Evolutionary conservation across 2,329 filamentous ascomycete genomes (phyloP), one percentile per base, ranked within the genome.

Genomic region (Aureobasidium sp.): DNA sequence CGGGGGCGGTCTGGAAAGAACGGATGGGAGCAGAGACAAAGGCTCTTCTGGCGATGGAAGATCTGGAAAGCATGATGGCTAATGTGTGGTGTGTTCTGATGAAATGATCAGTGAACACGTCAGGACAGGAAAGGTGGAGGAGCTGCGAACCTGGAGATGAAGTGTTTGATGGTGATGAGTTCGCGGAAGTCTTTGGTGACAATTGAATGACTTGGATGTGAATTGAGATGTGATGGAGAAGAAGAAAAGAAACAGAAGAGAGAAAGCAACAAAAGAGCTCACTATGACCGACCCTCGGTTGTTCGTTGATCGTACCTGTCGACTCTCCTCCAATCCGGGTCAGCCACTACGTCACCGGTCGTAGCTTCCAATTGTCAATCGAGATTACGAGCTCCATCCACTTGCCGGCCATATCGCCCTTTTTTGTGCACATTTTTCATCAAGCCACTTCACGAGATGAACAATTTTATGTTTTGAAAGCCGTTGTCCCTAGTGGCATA

Each of bases 1-100:
- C 52, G n/a, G 72, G 68, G 63, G 71, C 73, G 42, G 74, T 75
- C 65, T 71, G 72, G 67, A 78, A 76, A 37, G 65, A 73, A 52
- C 70, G 67, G 53, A 52, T 53, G 42, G 57, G 68, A 60, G 66
- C 70, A 57, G 56, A 70, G 71, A 48, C 67, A 62, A 66, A 68
- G 67, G 66, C 69, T 44, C 66, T 64, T 58, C 65, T 71, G 60
- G 70, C 66, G 47, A 70, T 70, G 62, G 66, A 63, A 62, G 65
- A 63, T 62, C 52, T 55, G 52, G 61, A 62, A 29, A 58, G 34
- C 52, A 62, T 58, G 34, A 23, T 52, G 55, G 13, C 29, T 47
- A 12, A 15, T 23, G 41, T 48, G 42, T 20, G n/a, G 34, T 47
- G 29, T 15, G 47, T 29, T 34, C 42, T 59, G 27, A 23, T 8